Evolutionary conservation across 2,329 filamentous ascomycete genomes (phyloP).

Genomic region (Beauveria medogensis): DNA sequence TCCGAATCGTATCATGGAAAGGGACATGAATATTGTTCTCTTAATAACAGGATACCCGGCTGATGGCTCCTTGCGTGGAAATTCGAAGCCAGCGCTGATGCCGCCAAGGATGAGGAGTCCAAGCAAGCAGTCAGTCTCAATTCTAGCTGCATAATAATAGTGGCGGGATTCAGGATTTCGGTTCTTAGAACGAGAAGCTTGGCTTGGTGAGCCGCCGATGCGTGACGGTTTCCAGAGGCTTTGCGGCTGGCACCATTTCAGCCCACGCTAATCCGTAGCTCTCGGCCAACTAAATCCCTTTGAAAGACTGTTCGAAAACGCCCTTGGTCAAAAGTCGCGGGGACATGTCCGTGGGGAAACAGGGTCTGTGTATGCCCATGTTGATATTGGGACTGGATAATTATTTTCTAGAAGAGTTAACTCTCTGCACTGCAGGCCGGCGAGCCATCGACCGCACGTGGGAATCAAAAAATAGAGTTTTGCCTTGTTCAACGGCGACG

Average conservation of each 20-base stretch:
- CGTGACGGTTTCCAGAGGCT: background rate
- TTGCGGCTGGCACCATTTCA: background rate
- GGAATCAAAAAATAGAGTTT: constrained; percentile 8
- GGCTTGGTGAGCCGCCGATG: background rate
- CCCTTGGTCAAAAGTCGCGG: background rate
- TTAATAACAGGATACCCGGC: background rate
- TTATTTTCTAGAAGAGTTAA: background rate
- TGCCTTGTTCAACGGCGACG: background rate
- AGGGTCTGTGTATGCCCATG: too few relatives aligned
- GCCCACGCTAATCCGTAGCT: background rate
- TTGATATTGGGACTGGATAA: too few relatives aligned
- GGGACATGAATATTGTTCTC: background rate
- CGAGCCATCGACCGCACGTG: background rate
- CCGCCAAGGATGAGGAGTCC: background rate
- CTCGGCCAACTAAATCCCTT: background rate
- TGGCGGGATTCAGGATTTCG: constrained; percentile 3
- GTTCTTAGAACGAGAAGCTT: background rate
- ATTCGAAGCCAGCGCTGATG: background rate
- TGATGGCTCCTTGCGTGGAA: background rate
- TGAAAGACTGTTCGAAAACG: background rate
- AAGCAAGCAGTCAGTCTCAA: background rate
- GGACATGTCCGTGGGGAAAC: background rate
- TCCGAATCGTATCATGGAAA: background rate
- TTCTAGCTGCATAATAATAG: background rate
- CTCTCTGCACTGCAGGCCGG: background rate